A percentile compares a stretch with the other conserved stretches of the same genome.
Conservation (phyloP, 495 filamentous ascomycete genomes). For the Xylaria grammica region DNA sequence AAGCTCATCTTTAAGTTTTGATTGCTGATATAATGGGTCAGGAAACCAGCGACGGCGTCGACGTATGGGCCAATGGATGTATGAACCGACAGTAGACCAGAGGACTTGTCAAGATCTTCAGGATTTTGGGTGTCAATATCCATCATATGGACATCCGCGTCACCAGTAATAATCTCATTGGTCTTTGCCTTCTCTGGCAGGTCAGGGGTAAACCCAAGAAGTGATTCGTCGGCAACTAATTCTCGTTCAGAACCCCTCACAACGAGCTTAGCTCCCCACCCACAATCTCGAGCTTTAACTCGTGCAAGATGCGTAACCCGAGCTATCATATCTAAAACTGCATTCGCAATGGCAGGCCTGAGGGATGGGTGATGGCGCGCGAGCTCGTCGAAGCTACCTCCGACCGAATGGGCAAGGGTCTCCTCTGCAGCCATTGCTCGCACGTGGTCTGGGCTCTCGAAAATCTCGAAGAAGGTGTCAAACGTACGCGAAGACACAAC, state of each 20-base stretch:
- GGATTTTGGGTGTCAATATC: conserved; percentile 46
- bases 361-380: conserved; percentile 89
- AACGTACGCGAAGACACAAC: conserved; percentile 84
- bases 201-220: conserved; percentile 26
- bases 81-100: conserved; percentile 21
- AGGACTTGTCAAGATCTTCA: conserved; percentile 23
- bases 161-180: conserved; percentile 31
- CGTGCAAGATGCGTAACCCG: conserved; percentile 74
- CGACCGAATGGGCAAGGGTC: conserved; percentile 68
- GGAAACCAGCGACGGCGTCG: conserved; percentile 72
- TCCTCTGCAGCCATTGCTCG: conserved; percentile 77
- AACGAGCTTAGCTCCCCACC: conserved; percentile 82
- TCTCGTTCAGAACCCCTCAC: conserved; percentile 55
- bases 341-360: conserved; percentile 76
- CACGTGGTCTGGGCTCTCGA: conserved; percentile 89
- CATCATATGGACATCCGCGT: conserved; percentile 63
- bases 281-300: conserved; percentile 66
- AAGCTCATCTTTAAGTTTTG: conserved; percentile 74
- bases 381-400: conserved; percentile 89
- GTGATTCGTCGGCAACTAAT: conserved; percentile 53
- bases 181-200: conserved; percentile 45
- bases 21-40: conserved; percentile 80
- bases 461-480: conserved; percentile 88
- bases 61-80: conserved; percentile 67
- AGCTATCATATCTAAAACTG: conserved; percentile 81